phyloP scores from a whole-genome alignment of 2,329 filamentous ascomycete genomes.

The Acrocalymma vagum region DNA sequence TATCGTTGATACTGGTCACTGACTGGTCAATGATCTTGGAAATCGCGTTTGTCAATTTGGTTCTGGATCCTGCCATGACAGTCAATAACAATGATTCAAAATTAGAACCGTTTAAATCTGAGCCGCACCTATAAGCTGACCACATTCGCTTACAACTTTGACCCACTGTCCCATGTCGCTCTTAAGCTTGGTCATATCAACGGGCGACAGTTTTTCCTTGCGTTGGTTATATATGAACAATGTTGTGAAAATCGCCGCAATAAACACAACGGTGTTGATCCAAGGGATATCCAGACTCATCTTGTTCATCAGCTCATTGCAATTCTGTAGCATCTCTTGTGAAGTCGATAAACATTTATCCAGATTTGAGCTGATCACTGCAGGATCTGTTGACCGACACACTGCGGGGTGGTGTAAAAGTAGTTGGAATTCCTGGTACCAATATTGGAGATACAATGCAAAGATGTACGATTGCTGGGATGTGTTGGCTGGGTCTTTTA shows the following conservation, averaged over 20 bases:
- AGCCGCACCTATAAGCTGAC: slow-evolving; percentile 68
- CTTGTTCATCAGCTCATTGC: slow-evolving; percentile 66
- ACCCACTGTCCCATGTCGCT: slow-evolving; percentile 76
- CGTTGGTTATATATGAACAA: slow-evolving; percentile 75
- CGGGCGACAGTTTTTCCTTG: slow-evolving; percentile 65
- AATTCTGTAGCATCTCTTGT: slow-evolving; percentile 68
- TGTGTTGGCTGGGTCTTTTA: slow-evolving; percentile 59
- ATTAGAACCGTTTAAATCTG: not conserved
- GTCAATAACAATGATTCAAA: slow-evolving; percentile 1
- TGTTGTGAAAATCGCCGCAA: slow-evolving; percentile 76
- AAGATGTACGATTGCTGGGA: slow-evolving; percentile 58
- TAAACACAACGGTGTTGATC: slow-evolving; percentile 76
- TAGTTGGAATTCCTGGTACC: slow-evolving; percentile 58
- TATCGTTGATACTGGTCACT: slow-evolving; percentile 56
- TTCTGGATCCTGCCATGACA: slow-evolving; percentile 53
- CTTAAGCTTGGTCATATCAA: slow-evolving; percentile 68
- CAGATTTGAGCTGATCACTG: slow-evolving; percentile 65
- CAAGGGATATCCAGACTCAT: slow-evolving; percentile 81
- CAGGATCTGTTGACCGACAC: slow-evolving; percentile 61
- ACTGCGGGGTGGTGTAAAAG: slow-evolving; percentile 63
- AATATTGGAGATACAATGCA: slow-evolving; percentile 58
- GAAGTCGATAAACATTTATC: slow-evolving; percentile 71
- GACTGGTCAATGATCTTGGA: slow-evolving; percentile 58
- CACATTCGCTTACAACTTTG: slow-evolving; percentile 71
- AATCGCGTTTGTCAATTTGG: slow-evolving; percentile 58